Evolutionary conservation across 106 monocot genomes (phyloP).

Genomic region (Narthecium ossifragum): DNA sequence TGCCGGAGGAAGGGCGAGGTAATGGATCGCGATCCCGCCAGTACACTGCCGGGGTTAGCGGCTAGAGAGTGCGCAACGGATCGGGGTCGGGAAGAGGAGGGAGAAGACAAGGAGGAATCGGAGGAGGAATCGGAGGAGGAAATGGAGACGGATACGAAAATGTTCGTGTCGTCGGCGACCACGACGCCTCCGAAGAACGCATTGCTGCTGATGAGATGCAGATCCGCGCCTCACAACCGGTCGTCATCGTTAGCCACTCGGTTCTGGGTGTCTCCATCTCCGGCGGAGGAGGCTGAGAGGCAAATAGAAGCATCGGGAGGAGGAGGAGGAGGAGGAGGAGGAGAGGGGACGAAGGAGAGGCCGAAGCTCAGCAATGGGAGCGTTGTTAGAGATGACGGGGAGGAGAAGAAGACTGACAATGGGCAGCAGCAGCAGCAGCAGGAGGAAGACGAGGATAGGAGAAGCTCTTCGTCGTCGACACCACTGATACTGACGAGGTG

Average conservation of each 20-base stretch:
- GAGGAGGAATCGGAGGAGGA: conserved; percentile 15
- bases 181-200: conserved; percentile 82
- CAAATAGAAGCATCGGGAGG: background rate
- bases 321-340: background rate
- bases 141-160: conserved; percentile 26
- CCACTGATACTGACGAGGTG: conserved; percentile 50
- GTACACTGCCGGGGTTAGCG: background rate
- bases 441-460: background rate
- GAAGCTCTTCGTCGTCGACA: conserved; percentile 29
- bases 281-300: conserved; percentile 1
- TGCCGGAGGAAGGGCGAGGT: background rate
- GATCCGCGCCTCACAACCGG: conserved; percentile 78
- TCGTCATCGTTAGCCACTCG: no score
- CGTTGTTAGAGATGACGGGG: conserved; percentile 2
- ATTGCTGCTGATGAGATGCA: conserved; percentile 82
- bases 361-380: background rate
- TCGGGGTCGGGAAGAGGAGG: no score
- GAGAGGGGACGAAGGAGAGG: conserved; percentile 4
- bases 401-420: no score
- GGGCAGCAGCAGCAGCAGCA: background rate
- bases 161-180: conserved; percentile 31
- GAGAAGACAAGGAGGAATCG: no score
- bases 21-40: background rate
- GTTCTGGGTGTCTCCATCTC: background rate
- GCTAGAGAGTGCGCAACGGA: no score